Base-by-base conservation (phyloP, 805 yeast species). In the Saccharomycopsis sp. region DNA sequence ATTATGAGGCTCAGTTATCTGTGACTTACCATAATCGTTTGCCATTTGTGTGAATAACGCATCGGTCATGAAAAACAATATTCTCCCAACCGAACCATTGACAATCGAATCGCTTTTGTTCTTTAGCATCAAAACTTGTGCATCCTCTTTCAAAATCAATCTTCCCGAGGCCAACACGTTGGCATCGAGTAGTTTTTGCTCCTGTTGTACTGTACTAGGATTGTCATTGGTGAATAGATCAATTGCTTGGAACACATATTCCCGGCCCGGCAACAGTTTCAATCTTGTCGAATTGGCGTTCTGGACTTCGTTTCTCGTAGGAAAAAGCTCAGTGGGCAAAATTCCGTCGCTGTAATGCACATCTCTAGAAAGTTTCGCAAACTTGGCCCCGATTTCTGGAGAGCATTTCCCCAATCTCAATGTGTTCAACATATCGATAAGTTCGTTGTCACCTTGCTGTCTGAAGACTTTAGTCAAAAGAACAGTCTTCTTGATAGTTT, bases 81-180 rank as follows among this genome's bases (percentile, higher is more conserved):
- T 85, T 44, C 77, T 81, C 0, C 99, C 99, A 44, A 92, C 74
- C 0, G 97, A 82, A 2, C 99, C 99, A 71, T 94, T 94, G 47
- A 94, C 98, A 44, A 94, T 73, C 1, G 76, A 72, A 8, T 82
- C 86, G 62, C 89, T 91, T 29, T 80, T 77, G 68, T 94, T 94
- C 65, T 88, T 89, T 63, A 94, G 72, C 78, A 89, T 83, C 97
- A 94, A 91, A 1, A 94, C 97, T 70, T 94, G 99, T 0, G 97
- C 95, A 41, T 89, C 90, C 56, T 81, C 84, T 68, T 91, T 92
- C 62, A 94, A 72, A 1, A 74, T 76, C 15, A 94, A 66, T 4
- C 64, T 67, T 58, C 79, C 77, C 24, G 85, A 87, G 51, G 94
- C 95, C 87, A 91, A 84, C 46, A 89, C 74, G 51, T 79, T 77